phyloP scores from a whole-genome alignment of 768 basidiomycete genomes.

The Collybia sp. region DNA sequence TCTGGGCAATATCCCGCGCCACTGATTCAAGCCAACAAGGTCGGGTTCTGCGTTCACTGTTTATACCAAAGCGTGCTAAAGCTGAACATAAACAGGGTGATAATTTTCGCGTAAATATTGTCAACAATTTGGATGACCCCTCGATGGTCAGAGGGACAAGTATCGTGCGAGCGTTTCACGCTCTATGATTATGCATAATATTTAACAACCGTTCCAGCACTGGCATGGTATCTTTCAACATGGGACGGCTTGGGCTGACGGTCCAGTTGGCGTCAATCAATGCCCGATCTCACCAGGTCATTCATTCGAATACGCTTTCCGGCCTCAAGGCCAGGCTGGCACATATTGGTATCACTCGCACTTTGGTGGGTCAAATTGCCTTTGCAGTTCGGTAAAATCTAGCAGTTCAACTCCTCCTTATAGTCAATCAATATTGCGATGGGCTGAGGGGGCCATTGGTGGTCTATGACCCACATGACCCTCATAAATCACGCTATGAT shows the following conservation, averaged over 20 bases:
- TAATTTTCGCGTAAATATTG: not conserved
- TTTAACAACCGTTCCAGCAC: constrained; percentile 12
- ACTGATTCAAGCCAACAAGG: constrained; percentile 10
- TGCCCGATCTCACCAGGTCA: constrained; percentile 36
- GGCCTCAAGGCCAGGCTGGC: constrained; percentile 30
- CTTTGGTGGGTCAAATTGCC: constrained; percentile 6
- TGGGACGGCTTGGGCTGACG: constrained; percentile 21
- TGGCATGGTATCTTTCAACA: constrained; percentile 27
- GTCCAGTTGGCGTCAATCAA: constrained; percentile 30
- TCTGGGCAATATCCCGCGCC: constrained; percentile 7
- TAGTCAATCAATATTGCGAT: constrained; percentile 12
- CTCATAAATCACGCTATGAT: constrained; percentile 19
- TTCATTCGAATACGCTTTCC: constrained; percentile 38
- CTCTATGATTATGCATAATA: not conserved
- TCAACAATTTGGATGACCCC: not conserved
- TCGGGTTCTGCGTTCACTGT: not conserved
- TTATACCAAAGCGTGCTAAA: not conserved
- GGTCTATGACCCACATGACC: constrained; percentile 27
- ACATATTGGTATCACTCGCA: constrained; percentile 38
- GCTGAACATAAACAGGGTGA: not conserved
- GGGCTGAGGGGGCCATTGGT: constrained; percentile 37
- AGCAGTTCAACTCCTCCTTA: not conserved
- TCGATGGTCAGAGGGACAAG: not conserved
- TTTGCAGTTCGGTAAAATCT: not conserved
- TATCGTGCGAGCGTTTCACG: not conserved